Conservation (phyloP, 352 stramenopile genomes). For the Saprolegnia parasitica region DNA sequence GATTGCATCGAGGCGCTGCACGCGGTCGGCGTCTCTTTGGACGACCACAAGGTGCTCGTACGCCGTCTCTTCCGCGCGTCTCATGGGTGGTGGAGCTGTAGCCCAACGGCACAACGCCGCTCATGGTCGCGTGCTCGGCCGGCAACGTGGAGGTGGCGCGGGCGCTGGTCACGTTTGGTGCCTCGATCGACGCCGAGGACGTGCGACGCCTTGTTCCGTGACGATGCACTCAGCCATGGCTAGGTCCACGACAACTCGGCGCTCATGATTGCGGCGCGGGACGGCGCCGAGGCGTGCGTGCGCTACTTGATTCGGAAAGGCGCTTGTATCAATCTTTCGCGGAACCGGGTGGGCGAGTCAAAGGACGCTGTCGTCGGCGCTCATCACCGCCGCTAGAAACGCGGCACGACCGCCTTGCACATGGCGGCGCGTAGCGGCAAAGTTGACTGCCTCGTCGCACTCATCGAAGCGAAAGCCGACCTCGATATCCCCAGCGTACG, state of each 20-base stretch:
- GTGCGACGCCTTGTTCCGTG: background rate
- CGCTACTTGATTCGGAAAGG: slow-evolving; percentile 75
- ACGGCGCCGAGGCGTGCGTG: slow-evolving; percentile 57
- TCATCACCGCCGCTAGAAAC: slow-evolving; percentile 40
- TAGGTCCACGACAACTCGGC: slow-evolving; percentile 79
- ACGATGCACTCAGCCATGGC: too few relatives aligned
- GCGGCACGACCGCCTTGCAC: slow-evolving; percentile 75
- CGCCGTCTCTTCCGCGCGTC: background rate
- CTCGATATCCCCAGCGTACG: slow-evolving; percentile 77
- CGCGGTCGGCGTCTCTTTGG: slow-evolving; percentile 67
- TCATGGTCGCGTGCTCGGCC: slow-evolving; percentile 83
- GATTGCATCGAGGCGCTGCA: slow-evolving; percentile 80
- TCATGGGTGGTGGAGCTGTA: slow-evolving; percentile 31
- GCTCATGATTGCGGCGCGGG: slow-evolving; percentile 73
- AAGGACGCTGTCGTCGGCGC: background rate
- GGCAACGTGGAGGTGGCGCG: slow-evolving; percentile 81
- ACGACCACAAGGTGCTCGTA: slow-evolving; percentile 68
- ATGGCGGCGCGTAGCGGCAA: slow-evolving; percentile 67
- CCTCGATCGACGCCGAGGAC: slow-evolving; percentile 79
- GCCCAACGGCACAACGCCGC: slow-evolving; percentile 68
- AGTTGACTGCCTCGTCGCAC: slow-evolving; percentile 68
- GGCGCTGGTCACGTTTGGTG: slow-evolving; percentile 78
- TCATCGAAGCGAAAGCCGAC: slow-evolving; percentile 58
- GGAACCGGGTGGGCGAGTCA: slow-evolving; percentile 58
- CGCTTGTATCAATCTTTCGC: slow-evolving; percentile 72